Percentiles rank a stretch among this genome's conserved stretches.
phyloP scores from a whole-genome alignment of 371 early-diverging fungal genomes.

The Quaeritorhiza haematococci region DNA sequence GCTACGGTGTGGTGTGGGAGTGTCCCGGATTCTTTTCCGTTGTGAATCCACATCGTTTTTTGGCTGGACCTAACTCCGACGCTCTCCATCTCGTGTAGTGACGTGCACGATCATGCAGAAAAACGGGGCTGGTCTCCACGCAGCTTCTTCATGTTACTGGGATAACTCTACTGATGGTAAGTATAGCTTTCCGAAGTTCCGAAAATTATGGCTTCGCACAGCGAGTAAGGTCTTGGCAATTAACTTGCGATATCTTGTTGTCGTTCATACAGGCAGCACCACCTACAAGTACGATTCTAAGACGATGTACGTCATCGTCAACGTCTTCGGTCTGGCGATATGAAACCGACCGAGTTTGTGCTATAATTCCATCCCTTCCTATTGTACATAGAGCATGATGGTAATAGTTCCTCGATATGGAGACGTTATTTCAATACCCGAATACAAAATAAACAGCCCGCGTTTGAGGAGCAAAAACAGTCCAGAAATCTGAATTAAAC shows the following conservation, averaged over 20 bases:
- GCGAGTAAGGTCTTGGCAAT: background rate
- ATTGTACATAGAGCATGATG: too few relatives aligned
- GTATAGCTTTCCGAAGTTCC: too few relatives aligned
- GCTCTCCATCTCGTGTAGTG: constrained; percentile 28
- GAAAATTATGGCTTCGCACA: background rate
- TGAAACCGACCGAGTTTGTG: too few relatives aligned
- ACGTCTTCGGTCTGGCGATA: constrained; percentile 57
- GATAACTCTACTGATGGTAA: constrained; percentile 63
- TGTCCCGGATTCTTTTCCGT: background rate
- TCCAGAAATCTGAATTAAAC: too few relatives aligned
- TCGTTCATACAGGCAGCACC: constrained; percentile 45
- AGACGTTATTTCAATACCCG: too few relatives aligned
- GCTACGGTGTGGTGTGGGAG: background rate
- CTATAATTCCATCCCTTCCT: too few relatives aligned
- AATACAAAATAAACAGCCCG: too few relatives aligned
- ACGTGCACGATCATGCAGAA: constrained; percentile 73
- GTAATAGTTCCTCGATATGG: too few relatives aligned
- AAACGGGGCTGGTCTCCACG: constrained; percentile 71
- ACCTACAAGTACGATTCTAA: constrained; percentile 63
- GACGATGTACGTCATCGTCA: constrained; percentile 61
- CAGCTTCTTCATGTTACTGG: constrained; percentile 70
- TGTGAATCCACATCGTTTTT: background rate
- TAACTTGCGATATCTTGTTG: background rate
- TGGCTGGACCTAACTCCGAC: background rate
- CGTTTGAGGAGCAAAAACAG: too few relatives aligned